Base-by-base conservation (phyloP, 768 basidiomycete species). In the Termitomyces sp. region DNA sequence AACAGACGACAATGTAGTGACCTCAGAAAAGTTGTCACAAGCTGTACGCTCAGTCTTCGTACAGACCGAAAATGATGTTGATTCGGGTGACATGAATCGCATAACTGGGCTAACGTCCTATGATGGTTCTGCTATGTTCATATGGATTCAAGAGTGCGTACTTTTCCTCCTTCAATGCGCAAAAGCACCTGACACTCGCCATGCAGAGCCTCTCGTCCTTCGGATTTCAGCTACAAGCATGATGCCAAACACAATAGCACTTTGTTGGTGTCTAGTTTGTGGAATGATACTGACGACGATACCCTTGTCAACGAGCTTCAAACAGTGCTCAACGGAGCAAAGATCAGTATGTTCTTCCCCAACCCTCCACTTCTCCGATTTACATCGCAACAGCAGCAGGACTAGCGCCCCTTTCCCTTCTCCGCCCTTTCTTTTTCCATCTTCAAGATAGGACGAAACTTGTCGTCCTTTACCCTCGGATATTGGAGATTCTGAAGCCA, bases 171-270 rank as follows among this genome's bases (percentile, higher is more conserved):
- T 48, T 9, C 4, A 51, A 9, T 50, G 59, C 49, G 24, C 42
- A 42, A 16, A 50, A 16, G 11, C 62, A 61, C 11, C 13, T 1
- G 39, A 32, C 58, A 13, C 38, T 40, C 50, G 45, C 3, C 44
- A 11, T 49, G 46, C 70, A 91, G 91, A 69, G 78, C 80, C 15
- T 73, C 78, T 42, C 79, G 83, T 50, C 89, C 89, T 0, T 81
- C 83, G 0, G 90, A 92, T 72, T 91, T 92, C 68, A 90, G 87
- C 71, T 92, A 92, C 76, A 91, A 89, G 63, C 86, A 90, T 65
- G 89, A 92, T 69, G 87, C 91, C 6, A 83, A 84, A 69, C 85
- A 84, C 51, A 79, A 71, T 54, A 81, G 76, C 57, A 78, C 75
- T 45, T 74, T 91, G 22, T 72, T 90, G 32, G 79, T 85, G n/a